Evolutionary conservation across 495 filamentous ascomycete species (phyloP), one percentile per base, ranked within the genome.

Genomic region (Neurospora sp.): DNA sequence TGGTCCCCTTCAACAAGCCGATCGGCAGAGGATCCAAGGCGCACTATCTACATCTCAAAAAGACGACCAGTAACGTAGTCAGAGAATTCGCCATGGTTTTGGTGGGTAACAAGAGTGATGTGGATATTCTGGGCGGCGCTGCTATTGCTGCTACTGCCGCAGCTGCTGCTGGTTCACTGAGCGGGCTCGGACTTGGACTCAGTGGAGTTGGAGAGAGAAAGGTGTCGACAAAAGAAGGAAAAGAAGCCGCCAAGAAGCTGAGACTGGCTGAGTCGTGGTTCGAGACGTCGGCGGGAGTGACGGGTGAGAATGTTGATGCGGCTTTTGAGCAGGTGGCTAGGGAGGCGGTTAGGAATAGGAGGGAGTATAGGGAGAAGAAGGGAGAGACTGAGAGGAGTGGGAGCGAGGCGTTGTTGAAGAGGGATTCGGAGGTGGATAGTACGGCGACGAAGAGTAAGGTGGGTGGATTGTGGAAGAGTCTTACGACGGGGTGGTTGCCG

Each of bases 71-170:
- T 10, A 23, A 72, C 35, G 18, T n/a, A 11, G 27, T 71, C 1
- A 78, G 78, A 10, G 69, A 75, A 12, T 85, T 83, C 71, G 78
- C 75, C 7, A 66, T 85, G 20, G 70, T 81, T 1, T 74, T 85
- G 10, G 81, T 84, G 2, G 83, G 81, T 20, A 85, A 77, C 70
- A 82, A 84, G 44, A 73, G 72, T 10, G 81, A 84, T 46, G 70
- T 37, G 66, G 76, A 77, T 9, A 66, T 35, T 4, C 1, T 66
- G 27, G 54, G 54, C 1, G 54, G 54, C 12, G 54, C 54, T 16
- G 54, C 54, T 31, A 35, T 35, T 16, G 14, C 54, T 62, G 54
- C 54, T 16, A 62, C 54, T 18, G 27, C 54, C 1, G 6, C 54
- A 5, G 54, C 54, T 0, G 14, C 54, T 14, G 27, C 54, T 4